These are phyloP conservation scores for Phytophthora foliorum DNA, from an alignment of 352 stramenopile species.

Conservation along the genomic window DNA sequence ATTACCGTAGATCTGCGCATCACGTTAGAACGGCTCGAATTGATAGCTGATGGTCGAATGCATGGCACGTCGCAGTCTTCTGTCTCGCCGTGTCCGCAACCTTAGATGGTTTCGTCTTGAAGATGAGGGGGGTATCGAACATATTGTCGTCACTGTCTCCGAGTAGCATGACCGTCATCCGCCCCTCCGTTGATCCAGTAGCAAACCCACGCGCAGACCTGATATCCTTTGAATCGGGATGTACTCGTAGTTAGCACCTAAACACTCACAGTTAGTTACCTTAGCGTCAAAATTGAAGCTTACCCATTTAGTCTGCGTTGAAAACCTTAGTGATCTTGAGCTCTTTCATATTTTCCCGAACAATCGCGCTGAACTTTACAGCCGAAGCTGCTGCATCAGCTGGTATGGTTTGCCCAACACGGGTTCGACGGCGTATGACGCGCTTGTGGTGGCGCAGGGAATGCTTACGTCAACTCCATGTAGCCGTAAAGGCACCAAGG, in stretches of 20 bases:
- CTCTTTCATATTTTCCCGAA: constrained; percentile 15
- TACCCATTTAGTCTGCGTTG: constrained; percentile 28
- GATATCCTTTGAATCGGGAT: constrained; percentile 27
- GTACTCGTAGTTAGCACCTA: constrained; percentile 39
- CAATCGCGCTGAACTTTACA: background rate
- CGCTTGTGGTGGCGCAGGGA: constrained; percentile 17
- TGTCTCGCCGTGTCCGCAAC: background rate
- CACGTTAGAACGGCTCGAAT: constrained; percentile 22
- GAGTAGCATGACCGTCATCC: constrained; percentile 35
- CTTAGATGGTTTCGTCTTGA: constrained; percentile 34
- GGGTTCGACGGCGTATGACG: constrained; percentile 6
- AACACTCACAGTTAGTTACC: background rate
- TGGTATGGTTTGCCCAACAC: constrained; percentile 6
- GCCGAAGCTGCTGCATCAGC: constrained; percentile 1
- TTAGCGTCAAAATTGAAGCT: background rate
- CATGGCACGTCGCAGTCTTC: constrained; percentile 18
- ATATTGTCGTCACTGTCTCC: constrained; percentile 33
- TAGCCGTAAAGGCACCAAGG: background rate
- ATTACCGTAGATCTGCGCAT: constrained; percentile 38
- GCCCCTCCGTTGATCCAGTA: constrained; percentile 35
- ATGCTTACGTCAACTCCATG: constrained; percentile 1
- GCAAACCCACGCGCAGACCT: constrained; percentile 24
- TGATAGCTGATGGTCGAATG: constrained; percentile 25
- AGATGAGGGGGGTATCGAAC: constrained; percentile 32
- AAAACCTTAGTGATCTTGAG: constrained; percentile 9